These are phyloP conservation scores for Solanum hybrid DNA, from an alignment of 305 asterid genomes.

Conservation along the genomic window DNA sequence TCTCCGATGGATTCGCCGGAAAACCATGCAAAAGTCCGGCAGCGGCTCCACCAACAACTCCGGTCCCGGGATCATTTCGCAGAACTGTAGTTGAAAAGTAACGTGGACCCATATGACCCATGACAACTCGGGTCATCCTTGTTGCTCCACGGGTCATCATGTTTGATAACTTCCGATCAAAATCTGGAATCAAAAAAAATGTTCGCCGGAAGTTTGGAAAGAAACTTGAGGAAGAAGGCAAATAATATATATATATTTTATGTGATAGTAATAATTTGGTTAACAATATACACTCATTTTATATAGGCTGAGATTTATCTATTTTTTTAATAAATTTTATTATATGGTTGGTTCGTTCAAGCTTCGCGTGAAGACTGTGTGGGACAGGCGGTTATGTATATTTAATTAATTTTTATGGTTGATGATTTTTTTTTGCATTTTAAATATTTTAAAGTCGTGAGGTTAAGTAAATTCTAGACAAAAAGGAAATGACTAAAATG, in stretches of 20 bases:
- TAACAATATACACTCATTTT: neutral
- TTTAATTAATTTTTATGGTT: neutral
- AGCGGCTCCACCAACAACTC: conserved; percentile 5
- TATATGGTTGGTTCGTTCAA: neutral
- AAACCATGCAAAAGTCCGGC: conserved; percentile 3
- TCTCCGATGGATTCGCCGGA: conserved; percentile 14
- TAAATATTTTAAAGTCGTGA: neutral
- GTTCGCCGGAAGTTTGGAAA: conserved; percentile 23
- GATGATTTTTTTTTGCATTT: neutral
- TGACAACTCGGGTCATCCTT: conserved; percentile 25
- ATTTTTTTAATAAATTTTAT: neutral
- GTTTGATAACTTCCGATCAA: neutral
- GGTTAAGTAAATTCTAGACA: neutral
- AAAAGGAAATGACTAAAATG: neutral
- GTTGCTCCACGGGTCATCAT: conserved; percentile 56
- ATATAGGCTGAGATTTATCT: conserved; percentile 6
- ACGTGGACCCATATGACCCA: conserved; percentile 29
- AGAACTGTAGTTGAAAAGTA: conserved; percentile 34
- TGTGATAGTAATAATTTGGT: neutral
- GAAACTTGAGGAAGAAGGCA: conserved; percentile 8
- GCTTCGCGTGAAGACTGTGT: neutral
- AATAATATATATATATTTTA: neutral
- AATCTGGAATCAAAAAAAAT: neutral
- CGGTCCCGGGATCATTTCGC: conserved; percentile 14
- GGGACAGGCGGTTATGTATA: neutral